phyloP scores from a whole-genome alignment of 2,329 filamentous ascomycete species.

The Mariannaea elegans region DNA sequence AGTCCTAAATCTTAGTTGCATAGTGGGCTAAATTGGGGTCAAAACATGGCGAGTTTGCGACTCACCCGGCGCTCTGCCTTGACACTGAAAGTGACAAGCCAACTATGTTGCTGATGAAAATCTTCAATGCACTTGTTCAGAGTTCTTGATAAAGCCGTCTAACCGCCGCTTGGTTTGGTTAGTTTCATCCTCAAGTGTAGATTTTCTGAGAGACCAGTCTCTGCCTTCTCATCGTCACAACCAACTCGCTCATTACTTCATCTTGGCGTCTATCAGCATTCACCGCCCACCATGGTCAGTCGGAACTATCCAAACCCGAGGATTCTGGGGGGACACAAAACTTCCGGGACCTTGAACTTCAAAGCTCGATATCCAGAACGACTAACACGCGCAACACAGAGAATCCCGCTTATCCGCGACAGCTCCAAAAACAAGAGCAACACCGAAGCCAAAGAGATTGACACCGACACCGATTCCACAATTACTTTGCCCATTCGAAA shows the following conservation, averaged over 20 bases:
- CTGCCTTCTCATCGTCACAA: background rate
- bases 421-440: background rate
- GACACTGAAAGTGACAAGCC: no score
- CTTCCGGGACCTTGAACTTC: background rate
- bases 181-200: background rate
- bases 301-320: background rate
- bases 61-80: no score
- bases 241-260: background rate
- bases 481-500: conserved; percentile 14
- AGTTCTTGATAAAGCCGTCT: no score
- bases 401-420: conserved; percentile 28
- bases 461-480: background rate
- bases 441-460: background rate
- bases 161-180: no score
- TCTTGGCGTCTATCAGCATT: background rate
- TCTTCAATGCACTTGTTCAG: no score
- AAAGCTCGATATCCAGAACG: background rate
- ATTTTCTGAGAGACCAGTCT: background rate
- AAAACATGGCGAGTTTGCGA: no score
- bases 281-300: conserved; percentile 11
- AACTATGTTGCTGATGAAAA: no score
- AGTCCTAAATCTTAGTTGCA: no score
- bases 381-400: conserved; percentile 18
- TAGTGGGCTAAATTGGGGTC: no score
- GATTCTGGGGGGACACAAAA: background rate